phyloP scores from a whole-genome alignment of 139 green algal genomes.

The Haematococcus lacustris region DNA sequence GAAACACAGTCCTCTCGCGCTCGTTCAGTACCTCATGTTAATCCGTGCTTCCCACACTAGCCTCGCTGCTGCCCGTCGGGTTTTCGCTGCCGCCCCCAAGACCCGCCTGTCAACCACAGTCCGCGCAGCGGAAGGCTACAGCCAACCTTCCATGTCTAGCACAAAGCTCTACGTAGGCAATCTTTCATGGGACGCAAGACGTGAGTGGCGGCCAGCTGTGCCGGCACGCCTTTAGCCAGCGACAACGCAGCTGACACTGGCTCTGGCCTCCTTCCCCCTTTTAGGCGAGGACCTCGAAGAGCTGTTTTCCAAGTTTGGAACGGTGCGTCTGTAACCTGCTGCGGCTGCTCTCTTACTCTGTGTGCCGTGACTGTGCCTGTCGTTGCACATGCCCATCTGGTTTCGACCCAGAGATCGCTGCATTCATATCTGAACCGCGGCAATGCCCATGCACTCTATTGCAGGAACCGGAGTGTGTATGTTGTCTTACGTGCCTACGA shows the following conservation, averaged over 20 bases:
- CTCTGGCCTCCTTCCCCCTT: no score
- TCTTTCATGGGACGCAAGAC: slow-evolving; percentile 59
- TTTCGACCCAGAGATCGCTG: neutral
- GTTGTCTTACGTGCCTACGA: neutral
- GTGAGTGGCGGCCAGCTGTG: no score
- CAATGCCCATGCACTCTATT: neutral
- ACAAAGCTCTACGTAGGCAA: slow-evolving; percentile 47
- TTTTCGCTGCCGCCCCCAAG: no score
- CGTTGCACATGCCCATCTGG: neutral
- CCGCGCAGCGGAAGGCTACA: no score
- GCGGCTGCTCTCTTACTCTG: neutral
- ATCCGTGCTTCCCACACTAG: no score
- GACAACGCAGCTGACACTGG: no score
- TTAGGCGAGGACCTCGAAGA: slow-evolving; percentile 34
- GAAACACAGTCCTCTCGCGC: no score
- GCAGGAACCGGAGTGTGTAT: neutral
- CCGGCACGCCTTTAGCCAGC: no score
- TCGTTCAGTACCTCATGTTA: no score
- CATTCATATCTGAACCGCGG: neutral
- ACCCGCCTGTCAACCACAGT: no score
- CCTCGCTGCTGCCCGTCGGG: no score
- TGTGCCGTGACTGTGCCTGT: neutral
- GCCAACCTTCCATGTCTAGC: no score
- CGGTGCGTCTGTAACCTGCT: slow-evolving; percentile 13
- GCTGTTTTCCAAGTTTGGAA: slow-evolving; percentile 53